Evolutionary conservation across 257 asterid genomes (phyloP), one percentile per base, ranked within the genome.

Genomic region (Leptodermis oblonga): DNA sequence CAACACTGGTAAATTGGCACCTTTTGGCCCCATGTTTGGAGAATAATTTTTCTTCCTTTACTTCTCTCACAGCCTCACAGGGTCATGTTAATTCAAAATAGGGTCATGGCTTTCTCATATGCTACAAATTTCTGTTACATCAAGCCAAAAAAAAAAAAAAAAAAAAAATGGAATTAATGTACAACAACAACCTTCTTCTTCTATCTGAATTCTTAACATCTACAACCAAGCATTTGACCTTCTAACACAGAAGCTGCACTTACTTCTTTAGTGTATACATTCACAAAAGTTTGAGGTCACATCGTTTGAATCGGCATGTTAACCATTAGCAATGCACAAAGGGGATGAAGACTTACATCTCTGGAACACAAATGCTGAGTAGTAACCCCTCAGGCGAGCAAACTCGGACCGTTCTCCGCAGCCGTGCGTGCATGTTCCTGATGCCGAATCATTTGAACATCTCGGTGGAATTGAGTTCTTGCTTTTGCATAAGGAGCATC

Each of bases 401-500:
- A 70, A 65, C 82, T 76, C 56, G 88, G 88, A 7, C 97, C 97
- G 2, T 81, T 90, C 77, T 90, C 97, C 5, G 86, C 90, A 48
- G 96, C 97, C 41, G 95, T 86, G 67, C 93, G 85, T 20, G 92
- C 76, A 65, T 85, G 71, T 56, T 94, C 96, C 4, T 85, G 87
- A 80, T 87, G 88, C 73, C 85, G 82, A 15, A 84, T 49, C 97
- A 91, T 81, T 79, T 94, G 97, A 48, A 94, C 95, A 56, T 87
- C 97, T 0, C 93, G 92, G 43, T 84, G 76, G 70, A 86, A 82
- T 3, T 86, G 88, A 12, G 97, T 94, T 68, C 97, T 78, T 23
- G 89, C 85, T 70, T 89, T 94, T 6, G 99, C 99, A 52, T 91
- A 94, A 3, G 99, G 99, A 39, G 99, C 99, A 30, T 83, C 96